Evolutionary conservation across 1,284 basidiomycete genomes (phyloP).

Genomic region (Rhodotorula sp.): DNA sequence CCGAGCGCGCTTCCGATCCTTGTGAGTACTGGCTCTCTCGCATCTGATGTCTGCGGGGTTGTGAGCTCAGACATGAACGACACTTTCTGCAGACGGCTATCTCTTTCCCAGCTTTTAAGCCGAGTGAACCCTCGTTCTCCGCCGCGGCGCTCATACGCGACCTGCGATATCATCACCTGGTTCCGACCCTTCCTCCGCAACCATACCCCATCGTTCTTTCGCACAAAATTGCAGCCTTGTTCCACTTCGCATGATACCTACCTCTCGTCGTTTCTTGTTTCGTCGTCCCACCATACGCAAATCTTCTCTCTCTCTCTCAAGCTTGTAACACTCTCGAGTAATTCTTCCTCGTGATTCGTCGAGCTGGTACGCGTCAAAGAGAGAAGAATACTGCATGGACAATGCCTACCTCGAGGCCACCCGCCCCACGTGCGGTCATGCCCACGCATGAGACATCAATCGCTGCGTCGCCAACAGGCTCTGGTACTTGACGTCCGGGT

Average conservation of each 20-base stretch:
- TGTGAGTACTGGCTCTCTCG: conserved; percentile 6
- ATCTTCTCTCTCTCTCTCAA: no score
- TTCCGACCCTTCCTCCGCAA: no score
- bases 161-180: no score
- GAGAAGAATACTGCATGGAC: not conserved
- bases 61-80: not conserved
- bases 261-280: no score
- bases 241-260: not conserved
- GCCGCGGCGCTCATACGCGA: no score
- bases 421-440: not conserved
- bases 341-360: no score
- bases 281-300: no score
- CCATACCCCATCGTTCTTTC: not conserved
- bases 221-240: no score
- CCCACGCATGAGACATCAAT: conserved; percentile 45
- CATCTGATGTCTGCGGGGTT: no score
- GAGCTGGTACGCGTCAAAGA: not conserved
- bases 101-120: conserved; percentile 35
- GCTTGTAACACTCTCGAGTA: no score
- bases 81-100: conserved; percentile 21
- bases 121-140: not conserved
- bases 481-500: conserved; percentile 87
- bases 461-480: conserved; percentile 72
- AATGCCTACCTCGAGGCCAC: not conserved
- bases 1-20: conserved; percentile 26